Base-by-base conservation (phyloP, 805 yeast genomes). In the Candida ascalaphidarum region DNA sequence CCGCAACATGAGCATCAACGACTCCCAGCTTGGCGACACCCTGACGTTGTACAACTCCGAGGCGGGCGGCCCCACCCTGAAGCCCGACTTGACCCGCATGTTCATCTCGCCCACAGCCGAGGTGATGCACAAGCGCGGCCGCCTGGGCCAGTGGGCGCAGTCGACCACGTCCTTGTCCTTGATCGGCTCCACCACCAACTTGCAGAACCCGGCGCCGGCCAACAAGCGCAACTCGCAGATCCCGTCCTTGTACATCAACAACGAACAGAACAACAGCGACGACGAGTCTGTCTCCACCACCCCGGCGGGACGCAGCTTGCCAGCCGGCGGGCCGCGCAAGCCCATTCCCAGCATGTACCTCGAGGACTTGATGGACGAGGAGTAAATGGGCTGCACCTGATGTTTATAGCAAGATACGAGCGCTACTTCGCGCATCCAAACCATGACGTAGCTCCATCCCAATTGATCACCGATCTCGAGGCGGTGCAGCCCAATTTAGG, bases 51-150 rank as follows among this genome's bases (percentile, higher is more conserved):
- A 52, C 35, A 48, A 44, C 26, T 46, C 54, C 10, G 61, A 54
- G 12, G 35, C 37, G 9, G 57, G 44, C 11, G 40, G 40, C 10
- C 48, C 57, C 12, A 49, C 64, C 0, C 40, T 61, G 9, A 55
- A 55, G 32, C 55, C 57, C 30, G 71, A 65, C 35, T 51, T 59
- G 40, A 63, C 70, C 21, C 58, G 48, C 29, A 64, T 78, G 69
- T 83, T 79, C 51, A 71, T 81, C 29, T 81, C 92, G 3, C 94
- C 94, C 19, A 83, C 94, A 1, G 77, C 77, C 11, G 85, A 81
- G 43, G 79, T 77, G 11, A 69, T 77, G 71, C 68, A 66, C 40
- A 61, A 55, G 40, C 52, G 61, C 23, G 49, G 43, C 18, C 44
- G 46, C 26, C 47, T 61, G 4, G 33, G 44, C 25, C 46, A 43